A percentile compares a stretch with the other conserved stretches of the same genome.
phyloP scores from a whole-genome alignment of 306 rosid genomes.

The Vicia villosa region DNA sequence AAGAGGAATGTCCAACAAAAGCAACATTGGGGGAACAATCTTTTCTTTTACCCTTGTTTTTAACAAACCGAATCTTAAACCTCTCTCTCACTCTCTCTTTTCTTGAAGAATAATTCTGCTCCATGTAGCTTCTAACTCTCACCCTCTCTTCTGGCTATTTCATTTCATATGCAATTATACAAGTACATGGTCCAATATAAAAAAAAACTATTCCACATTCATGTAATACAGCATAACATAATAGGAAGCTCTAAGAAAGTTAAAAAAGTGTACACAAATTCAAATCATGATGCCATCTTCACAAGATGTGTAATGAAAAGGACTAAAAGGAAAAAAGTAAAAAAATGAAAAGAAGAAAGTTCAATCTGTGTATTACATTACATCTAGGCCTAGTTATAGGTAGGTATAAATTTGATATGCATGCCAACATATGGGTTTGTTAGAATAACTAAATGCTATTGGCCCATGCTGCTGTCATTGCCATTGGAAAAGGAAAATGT shows the following conservation, averaged over 20 bases:
- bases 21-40: slow-evolving; percentile 53
- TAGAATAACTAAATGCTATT: slow-evolving; percentile 27
- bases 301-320: background rate
- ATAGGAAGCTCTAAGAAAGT: slow-evolving; percentile 32
- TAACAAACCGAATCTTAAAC: slow-evolving; percentile 42
- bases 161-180: slow-evolving; percentile 38
- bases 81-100: slow-evolving; percentile 26
- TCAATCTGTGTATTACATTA: slow-evolving; percentile 31
- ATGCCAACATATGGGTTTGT: slow-evolving; percentile 32
- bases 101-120: slow-evolving; percentile 45
- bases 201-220: slow-evolving; percentile 29
- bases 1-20: slow-evolving; percentile 38
- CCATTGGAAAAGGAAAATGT: slow-evolving; percentile 24
- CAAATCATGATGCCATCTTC: slow-evolving; percentile 41
- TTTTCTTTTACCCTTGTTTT: slow-evolving; percentile 48
- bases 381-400: slow-evolving; percentile 29
- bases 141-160: slow-evolving; percentile 33
- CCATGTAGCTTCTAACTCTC: slow-evolving; percentile 39
- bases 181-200: background rate
- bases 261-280: slow-evolving; percentile 17
- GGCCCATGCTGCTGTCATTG: slow-evolving; percentile 34
- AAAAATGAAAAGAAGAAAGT: slow-evolving; percentile 34
- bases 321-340: slow-evolving; percentile 29
- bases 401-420: slow-evolving; percentile 27
- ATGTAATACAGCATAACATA: slow-evolving; percentile 18